Conservation (phyloP, 495 filamentous ascomycete genomes). For the Penicillium simplicissimum region DNA sequence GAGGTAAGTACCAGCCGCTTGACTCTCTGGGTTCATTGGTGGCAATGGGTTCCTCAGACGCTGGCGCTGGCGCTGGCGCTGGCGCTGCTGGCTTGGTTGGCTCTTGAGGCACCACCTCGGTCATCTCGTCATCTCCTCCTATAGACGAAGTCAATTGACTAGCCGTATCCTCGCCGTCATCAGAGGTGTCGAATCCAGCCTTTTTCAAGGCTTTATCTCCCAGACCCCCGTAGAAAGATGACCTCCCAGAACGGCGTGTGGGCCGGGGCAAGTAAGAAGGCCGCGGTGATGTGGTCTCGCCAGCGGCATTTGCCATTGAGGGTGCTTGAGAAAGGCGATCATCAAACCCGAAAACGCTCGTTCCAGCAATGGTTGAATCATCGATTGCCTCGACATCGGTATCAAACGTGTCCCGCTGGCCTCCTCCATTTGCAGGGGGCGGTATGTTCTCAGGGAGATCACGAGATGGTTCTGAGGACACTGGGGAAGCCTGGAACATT, state of each 20-base stretch:
- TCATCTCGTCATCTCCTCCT: slow-evolving; percentile 39
- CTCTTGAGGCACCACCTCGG: slow-evolving; percentile 22
- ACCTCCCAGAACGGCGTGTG: slow-evolving; percentile 26
- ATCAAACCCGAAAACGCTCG: slow-evolving; percentile 40
- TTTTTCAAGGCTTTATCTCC: slow-evolving; percentile 41
- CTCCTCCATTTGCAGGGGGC: slow-evolving; percentile 18
- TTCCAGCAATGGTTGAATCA: slow-evolving; percentile 48
- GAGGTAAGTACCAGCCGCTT: slow-evolving; percentile 32
- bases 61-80: slow-evolving; percentile 4
- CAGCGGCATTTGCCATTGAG: slow-evolving; percentile 23
- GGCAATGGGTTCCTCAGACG: background rate
- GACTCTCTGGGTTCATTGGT: slow-evolving; percentile 19
- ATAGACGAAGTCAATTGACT: slow-evolving; percentile 38
- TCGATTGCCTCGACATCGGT: slow-evolving; percentile 50
- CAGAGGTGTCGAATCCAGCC: slow-evolving; percentile 37
- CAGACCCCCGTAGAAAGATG: slow-evolving; percentile 41
- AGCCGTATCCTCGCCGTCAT: slow-evolving; percentile 34
- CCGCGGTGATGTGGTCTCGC: slow-evolving; percentile 21
- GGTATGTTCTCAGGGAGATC: slow-evolving; percentile 10
- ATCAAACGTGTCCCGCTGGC: slow-evolving; percentile 43
- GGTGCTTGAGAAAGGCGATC: slow-evolving; percentile 33
- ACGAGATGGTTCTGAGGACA: slow-evolving; percentile 17
- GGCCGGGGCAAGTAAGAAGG: slow-evolving; percentile 34
- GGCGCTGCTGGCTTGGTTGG: slow-evolving; percentile 9
- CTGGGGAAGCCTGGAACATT: slow-evolving; percentile 23